Conservation (phyloP, 768 basidiomycete species). For the Ramaria sp. region DNA sequence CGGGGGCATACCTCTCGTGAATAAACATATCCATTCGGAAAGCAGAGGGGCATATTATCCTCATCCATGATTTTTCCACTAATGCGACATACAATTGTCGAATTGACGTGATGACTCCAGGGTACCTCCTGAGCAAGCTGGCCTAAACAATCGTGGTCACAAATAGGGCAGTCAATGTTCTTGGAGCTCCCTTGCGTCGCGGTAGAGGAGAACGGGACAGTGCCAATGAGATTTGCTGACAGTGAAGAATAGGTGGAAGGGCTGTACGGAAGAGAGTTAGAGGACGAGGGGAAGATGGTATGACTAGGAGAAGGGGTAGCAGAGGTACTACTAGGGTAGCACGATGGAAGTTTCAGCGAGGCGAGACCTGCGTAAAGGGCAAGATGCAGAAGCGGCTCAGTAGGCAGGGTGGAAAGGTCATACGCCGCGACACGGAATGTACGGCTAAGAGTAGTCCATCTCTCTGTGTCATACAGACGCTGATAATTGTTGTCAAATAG, state of each 20-base stretch:
- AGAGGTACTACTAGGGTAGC: constrained; percentile 31
- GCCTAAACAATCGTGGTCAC: constrained; percentile 62
- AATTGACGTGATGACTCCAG: constrained; percentile 87
- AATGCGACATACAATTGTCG: constrained; percentile 86
- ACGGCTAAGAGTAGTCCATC: constrained; percentile 67
- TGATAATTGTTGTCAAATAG: constrained; percentile 20
- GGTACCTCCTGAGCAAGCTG: constrained; percentile 80
- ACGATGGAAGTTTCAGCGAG: constrained; percentile 81
- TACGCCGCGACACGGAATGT: constrained; percentile 84
- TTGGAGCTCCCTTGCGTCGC: constrained; percentile 25
- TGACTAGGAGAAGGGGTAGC: constrained; percentile 5
- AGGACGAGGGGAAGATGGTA: constrained; percentile 1
- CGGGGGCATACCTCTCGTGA: constrained; percentile 64
- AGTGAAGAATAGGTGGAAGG: constrained; percentile 11
- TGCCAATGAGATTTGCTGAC: constrained; percentile 4
- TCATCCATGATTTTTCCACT: constrained; percentile 93
- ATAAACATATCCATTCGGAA: constrained; percentile 87
- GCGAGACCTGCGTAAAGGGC: constrained; percentile 87
- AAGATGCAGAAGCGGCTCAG: constrained; percentile 77
- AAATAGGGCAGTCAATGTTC: constrained; percentile 87
- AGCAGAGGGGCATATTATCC: constrained; percentile 85
- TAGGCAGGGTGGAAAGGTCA: constrained; percentile 76
- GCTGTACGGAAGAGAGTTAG: background rate
- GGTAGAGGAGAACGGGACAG: constrained; percentile 2
- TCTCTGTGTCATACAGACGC: constrained; percentile 71